Conservation (phyloP, 2,329 filamentous ascomycete species). For the Neopestalotiopsis rosae region DNA sequence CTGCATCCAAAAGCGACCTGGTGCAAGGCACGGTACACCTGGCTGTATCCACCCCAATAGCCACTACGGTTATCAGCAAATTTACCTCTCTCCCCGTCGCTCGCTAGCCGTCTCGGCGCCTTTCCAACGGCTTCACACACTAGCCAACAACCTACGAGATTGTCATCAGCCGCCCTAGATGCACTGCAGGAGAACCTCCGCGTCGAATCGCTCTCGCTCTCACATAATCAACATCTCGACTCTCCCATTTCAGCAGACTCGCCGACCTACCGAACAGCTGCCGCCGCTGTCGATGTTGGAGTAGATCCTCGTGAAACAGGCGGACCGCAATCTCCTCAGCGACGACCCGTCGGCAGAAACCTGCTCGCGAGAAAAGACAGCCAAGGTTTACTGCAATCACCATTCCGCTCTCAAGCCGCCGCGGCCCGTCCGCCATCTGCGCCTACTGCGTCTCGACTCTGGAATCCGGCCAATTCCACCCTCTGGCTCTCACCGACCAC, state of each 20-base stretch:
- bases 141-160: slow-evolving; percentile 26
- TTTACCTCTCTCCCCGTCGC: slow-evolving; percentile 12
- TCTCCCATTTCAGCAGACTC: slow-evolving; percentile 6
- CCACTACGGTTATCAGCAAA: slow-evolving; percentile 22
- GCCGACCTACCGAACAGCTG: background rate
- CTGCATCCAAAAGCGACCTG: background rate
- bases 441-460: slow-evolving; percentile 56
- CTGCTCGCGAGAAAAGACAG: slow-evolving; percentile 24
- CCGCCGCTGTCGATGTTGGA: background rate
- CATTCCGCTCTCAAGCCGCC: slow-evolving; percentile 20
- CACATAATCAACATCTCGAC: slow-evolving; percentile 14
- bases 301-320: slow-evolving; percentile 12
- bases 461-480: slow-evolving; percentile 67
- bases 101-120: slow-evolving; percentile 8
- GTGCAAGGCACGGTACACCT: slow-evolving; percentile 3
- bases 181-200: slow-evolving; percentile 20
- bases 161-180: slow-evolving; percentile 37
- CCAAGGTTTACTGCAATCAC: slow-evolving; percentile 19
- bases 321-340: slow-evolving; percentile 23
- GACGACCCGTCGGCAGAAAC: slow-evolving; percentile 28
- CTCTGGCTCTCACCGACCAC: slow-evolving; percentile 41
- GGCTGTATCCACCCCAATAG: background rate
- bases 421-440: slow-evolving; percentile 42
- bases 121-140: slow-evolving; percentile 41
- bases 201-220: slow-evolving; percentile 13